phyloP scores from a whole-genome alignment of 2,329 filamentous ascomycete genomes.

The Trichophyton equinum region DNA sequence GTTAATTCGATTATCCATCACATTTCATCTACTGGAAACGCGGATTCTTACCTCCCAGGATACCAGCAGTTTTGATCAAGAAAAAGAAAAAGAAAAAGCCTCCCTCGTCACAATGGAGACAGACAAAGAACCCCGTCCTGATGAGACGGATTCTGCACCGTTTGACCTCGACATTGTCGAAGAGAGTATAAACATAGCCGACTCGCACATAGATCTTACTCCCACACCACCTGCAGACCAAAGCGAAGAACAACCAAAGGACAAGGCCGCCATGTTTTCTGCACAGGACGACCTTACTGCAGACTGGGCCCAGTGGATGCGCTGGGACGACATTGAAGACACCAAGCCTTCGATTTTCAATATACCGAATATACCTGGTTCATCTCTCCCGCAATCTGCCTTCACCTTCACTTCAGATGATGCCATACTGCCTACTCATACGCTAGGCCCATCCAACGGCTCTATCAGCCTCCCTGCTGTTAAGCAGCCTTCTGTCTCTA shows the following conservation, averaged over 20 bases:
- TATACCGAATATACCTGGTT: neutral
- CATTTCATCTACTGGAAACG: neutral
- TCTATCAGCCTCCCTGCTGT: neutral
- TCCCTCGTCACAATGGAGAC: neutral
- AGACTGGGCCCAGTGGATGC: constrained; percentile 36
- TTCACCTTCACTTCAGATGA: constrained; percentile 9
- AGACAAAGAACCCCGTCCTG: neutral
- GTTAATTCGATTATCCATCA: constrained; percentile 1
- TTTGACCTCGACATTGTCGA: neutral
- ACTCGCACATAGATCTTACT: constrained; percentile 3
- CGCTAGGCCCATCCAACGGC: neutral
- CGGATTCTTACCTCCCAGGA: neutral
- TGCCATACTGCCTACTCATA: constrained; percentile 4
- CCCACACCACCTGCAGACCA: constrained; percentile 5
- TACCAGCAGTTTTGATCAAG: neutral
- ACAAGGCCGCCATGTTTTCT: neutral
- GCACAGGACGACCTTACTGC: constrained; percentile 21
- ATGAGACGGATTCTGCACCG: neutral
- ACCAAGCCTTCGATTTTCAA: constrained; percentile 19
- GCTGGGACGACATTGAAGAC: constrained; percentile 31
- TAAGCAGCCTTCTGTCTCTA: constrained; percentile 5
- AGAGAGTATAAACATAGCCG: constrained; percentile 3
- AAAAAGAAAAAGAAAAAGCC: neutral
- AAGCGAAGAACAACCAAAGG: constrained; percentile 4
- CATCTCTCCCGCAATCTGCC: neutral